Base-by-base conservation (phyloP, 495 filamentous ascomycete genomes). In the Penicillium fimorum region DNA sequence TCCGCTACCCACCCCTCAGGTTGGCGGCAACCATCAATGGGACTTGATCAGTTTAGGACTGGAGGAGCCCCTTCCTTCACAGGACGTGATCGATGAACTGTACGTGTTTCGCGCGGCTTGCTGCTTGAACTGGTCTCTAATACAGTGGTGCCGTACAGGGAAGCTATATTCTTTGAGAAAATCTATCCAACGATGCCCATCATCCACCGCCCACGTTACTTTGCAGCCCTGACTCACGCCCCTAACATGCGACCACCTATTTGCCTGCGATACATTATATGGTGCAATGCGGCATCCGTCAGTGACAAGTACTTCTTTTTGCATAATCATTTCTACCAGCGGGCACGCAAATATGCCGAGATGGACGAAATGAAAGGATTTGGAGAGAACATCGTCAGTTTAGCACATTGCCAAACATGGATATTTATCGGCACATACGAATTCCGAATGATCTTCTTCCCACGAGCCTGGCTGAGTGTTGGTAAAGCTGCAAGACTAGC, bases 361-460 rank as follows among this genome's bases (percentile, higher is more conserved):
- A 73, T 83, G 42, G 91, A 96, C 57, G 92, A 96, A 72, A 85
- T 97, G 79, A 96, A 90, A 68, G 92, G 94, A 20, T 88, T 92
- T 62, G 94, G 94, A 37, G 94, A 97, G 69, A 79, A 82, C 46
- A 86, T 91, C 59, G 87, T 97, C 53, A 89, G 86, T 11, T 75
- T 96, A 20, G 87, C 84, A 24, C 85, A 94, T 63, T 85, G 84
- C 35, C 95, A 97, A 70, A 81, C 89, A 3, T 94, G 95, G 82
- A 73, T 85, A 10, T 74, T 99, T 5, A 81, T 96, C 48, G 81
- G 84, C 4, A 82, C 80, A 0, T 97, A 96, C 63, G 94, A 99
- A 67, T 97, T 97, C 68, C 95, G 92, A 72, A 87, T 89, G 81
- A 97, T 99, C 89, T 96, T 90, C 69, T 99, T 99, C 61, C 94